Conservation (phyloP, 495 filamentous ascomycete genomes). For the Penicillium canescens region DNA sequence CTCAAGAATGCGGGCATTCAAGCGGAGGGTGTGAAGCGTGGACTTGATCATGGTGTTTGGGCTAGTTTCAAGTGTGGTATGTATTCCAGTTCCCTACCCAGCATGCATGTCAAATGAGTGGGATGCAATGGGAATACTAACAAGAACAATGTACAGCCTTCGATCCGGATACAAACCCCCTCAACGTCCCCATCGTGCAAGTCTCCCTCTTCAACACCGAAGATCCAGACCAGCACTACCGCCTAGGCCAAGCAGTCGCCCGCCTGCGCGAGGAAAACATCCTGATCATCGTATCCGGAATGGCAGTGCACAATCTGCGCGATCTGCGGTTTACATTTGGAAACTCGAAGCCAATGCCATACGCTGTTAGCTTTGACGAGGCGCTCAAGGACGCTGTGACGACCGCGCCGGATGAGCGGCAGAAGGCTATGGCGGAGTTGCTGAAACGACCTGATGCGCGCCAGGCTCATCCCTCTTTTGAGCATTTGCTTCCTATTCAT, state of each 20-base stretch:
- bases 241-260: constrained; percentile 67
- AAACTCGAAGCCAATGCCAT: constrained; percentile 56
- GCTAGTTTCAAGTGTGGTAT: constrained; percentile 65
- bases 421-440: constrained; percentile 59
- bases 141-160: constrained; percentile 51
- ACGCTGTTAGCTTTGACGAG: constrained; percentile 73
- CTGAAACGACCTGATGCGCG: constrained; percentile 66
- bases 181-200: constrained; percentile 78
- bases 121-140: not conserved
- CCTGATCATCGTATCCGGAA: constrained; percentile 76
- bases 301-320: constrained; percentile 85
- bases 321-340: constrained; percentile 55
- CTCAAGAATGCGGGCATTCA: constrained; percentile 63
- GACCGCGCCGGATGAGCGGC: constrained; percentile 51
- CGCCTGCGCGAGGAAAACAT: constrained; percentile 70
- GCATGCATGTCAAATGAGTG: not conserved
- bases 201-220: constrained; percentile 73
- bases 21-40: constrained; percentile 62
- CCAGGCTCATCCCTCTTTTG: constrained; percentile 76
- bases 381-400: constrained; percentile 72
- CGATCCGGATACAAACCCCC: constrained; percentile 68
- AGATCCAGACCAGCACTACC: constrained; percentile 69
- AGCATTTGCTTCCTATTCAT: constrained; percentile 79
- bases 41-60: constrained; percentile 83
- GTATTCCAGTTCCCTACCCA: constrained; percentile 24